Percentiles rank a stretch among this genome's conserved stretches.
phyloP scores from a whole-genome alignment of 768 basidiomycete genomes.

The Pulveroboletus sp. region DNA sequence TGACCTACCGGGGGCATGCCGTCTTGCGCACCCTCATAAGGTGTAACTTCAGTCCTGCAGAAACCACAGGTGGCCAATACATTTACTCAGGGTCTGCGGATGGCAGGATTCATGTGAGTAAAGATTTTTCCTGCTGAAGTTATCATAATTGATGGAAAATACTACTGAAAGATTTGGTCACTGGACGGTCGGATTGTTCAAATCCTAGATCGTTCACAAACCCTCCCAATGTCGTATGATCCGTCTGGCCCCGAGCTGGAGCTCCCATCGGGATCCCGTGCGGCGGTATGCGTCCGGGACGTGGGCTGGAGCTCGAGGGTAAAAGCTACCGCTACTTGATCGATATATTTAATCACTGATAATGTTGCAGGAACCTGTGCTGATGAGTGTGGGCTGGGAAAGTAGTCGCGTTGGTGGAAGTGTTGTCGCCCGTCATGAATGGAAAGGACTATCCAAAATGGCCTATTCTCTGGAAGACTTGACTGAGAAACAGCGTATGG shows the following conservation, averaged over 20 bases:
- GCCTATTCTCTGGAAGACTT: conserved; percentile 65
- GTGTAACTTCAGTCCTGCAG: conserved; percentile 91
- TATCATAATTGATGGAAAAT: conserved; percentile 2
- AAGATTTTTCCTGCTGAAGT: not conserved
- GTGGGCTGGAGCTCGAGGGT: conserved; percentile 93
- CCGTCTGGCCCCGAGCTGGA: conserved; percentile 60
- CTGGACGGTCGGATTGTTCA: conserved; percentile 85
- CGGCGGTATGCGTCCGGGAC: conserved; percentile 72
- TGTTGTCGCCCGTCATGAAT: conserved; percentile 87
- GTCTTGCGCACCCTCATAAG: conserved; percentile 90
- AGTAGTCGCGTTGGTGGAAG: conserved; percentile 53
- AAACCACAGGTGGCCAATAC: conserved; percentile 90
- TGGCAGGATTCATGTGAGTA: conserved; percentile 73
- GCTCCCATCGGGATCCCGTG: conserved; percentile 23
- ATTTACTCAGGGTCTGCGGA: conserved; percentile 92
- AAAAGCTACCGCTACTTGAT: conserved; percentile 3
- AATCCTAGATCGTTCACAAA: conserved; percentile 74
- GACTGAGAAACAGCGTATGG: conserved; percentile 49
- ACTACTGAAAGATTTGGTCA: conserved; percentile 73
- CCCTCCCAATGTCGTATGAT: conserved; percentile 64
- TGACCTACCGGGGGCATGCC: conserved; percentile 91
- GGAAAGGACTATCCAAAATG: conserved; percentile 86
- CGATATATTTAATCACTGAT: conserved; percentile 3
- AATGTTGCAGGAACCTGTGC: conserved; percentile 62
- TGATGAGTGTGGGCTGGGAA: conserved; percentile 93